Conservation (phyloP, 768 basidiomycete species). For the Podaxis sp. region DNA sequence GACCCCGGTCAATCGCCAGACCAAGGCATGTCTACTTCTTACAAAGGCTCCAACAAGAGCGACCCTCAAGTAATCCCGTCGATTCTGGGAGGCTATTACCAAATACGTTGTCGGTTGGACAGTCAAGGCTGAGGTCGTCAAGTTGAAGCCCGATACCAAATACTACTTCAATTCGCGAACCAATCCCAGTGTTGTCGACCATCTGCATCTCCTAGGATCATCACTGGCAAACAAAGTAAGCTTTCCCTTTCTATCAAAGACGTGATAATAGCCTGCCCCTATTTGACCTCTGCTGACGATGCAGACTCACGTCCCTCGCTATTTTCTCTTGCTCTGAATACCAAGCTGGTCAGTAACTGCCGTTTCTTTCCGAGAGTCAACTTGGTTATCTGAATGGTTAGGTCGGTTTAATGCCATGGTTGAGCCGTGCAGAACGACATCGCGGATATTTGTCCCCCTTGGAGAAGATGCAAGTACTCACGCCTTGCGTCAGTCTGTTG, state of each 20-base stretch:
- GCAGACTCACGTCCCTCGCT: slow-evolving; percentile 42
- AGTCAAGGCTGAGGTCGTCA: slow-evolving; percentile 48
- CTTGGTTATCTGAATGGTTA: background rate
- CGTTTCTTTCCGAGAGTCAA: background rate
- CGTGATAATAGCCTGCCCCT: background rate
- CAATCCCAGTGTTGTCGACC: slow-evolving; percentile 35
- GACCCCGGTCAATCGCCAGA: slow-evolving; percentile 29
- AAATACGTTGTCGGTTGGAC: slow-evolving; percentile 57
- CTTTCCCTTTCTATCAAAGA: background rate
- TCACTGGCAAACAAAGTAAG: slow-evolving; percentile 41
- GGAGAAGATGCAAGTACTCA: background rate
- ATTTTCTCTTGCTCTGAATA: slow-evolving; percentile 56
- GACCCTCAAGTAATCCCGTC: slow-evolving; percentile 28
- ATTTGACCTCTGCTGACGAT: slow-evolving; percentile 36
- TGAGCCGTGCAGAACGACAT: background rate
- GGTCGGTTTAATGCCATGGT: background rate
- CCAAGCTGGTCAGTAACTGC: slow-evolving; percentile 33
- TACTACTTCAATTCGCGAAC: slow-evolving; percentile 57
- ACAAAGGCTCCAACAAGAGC: slow-evolving; percentile 34
- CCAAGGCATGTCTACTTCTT: slow-evolving; percentile 46
- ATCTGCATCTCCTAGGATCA: slow-evolving; percentile 46
- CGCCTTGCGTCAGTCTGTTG: background rate
- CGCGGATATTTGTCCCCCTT: background rate
- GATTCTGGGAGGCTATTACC: slow-evolving; percentile 49
- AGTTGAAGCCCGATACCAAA: slow-evolving; percentile 43